Conservation (phyloP, 805 yeast genomes). For the Ogataea pignaliae region DNA sequence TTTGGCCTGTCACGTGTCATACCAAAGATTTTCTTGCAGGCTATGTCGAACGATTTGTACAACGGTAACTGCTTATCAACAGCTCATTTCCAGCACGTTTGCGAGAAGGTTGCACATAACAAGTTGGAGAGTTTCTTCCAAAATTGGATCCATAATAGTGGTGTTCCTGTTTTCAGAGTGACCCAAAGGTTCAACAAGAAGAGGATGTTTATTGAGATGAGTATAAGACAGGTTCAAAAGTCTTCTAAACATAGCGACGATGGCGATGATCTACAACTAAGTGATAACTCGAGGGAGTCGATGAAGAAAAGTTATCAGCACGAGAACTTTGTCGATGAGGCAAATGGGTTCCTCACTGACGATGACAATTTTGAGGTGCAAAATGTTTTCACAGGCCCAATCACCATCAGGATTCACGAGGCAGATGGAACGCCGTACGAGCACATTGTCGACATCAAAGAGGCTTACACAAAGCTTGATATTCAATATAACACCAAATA, state of each 20-base stretch:
- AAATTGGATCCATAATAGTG: constrained; percentile 90
- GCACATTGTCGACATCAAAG: constrained; percentile 90
- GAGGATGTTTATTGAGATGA: constrained; percentile 90
- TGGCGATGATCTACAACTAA: constrained; percentile 15
- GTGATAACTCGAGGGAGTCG: constrained; percentile 6
- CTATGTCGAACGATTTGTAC: constrained; percentile 89
- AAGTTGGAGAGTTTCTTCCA: constrained; percentile 78
- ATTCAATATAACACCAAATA: constrained; percentile 94
- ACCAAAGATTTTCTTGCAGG: constrained; percentile 87
- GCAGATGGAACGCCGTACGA: constrained; percentile 99
- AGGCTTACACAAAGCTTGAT: constrained; percentile 78
- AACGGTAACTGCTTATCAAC: constrained; percentile 74
- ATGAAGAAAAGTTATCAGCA: constrained; percentile 21
- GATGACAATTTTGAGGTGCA: constrained; percentile 40
- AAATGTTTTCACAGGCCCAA: constrained; percentile 81
- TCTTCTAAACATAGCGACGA: constrained; percentile 33
- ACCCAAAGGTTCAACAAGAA: constrained; percentile 93
- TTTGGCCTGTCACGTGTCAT: constrained; percentile 88
- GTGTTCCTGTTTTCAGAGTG: constrained; percentile 83
- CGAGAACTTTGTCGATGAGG: constrained; percentile 42
- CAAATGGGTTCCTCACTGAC: constrained; percentile 37
- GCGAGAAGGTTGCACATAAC: constrained; percentile 90
- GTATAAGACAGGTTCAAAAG: constrained; percentile 82
- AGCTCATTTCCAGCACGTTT: constrained; percentile 82
- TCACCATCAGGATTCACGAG: constrained; percentile 95